Evolutionary conservation across 495 filamentous ascomycete genomes (phyloP), one percentile per base, ranked within the genome.

Genomic region (Aspergillus leporis): DNA sequence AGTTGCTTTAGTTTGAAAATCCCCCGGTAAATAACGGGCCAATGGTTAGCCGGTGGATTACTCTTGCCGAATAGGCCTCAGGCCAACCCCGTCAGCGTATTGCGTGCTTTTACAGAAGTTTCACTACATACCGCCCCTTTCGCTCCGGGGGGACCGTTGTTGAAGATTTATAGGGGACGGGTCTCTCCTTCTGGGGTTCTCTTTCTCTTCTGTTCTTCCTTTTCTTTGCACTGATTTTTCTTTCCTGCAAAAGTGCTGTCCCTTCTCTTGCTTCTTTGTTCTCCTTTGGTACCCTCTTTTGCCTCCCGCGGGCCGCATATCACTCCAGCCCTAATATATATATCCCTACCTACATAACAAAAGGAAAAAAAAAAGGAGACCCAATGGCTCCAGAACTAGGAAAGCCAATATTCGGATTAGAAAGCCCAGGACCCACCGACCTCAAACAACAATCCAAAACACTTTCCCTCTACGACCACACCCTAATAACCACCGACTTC

Each of bases 401-500:
- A 23, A 54, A 53, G n/a, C 53, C 51, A 2, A 18, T 53, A 2
- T 53, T 38, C 19, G n/a, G 10, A 2, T 3, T 8, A 43, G 23
- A 46, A 43, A 32, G 28, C 23, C n/a, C 50, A 52, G 57, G 21
- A 52, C 32, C 32, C 6, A 34, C 49, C 13, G 30, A 51, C 16
- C 9, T 34, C 28, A n/a, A 28, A 22, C 5, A 18, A 34, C 28
- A 8, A 4, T 9, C 30, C 49, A 34, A 28, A 14, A 51, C 22
- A 13, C 53, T 53, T 53, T 51, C 30, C 49, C 73, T 60, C 30
- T 64, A 64, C 51, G 66, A 70, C 55, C 72, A 77, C 28, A 67
- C 61, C 18, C 66, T 68, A 36, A 56, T 77, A 8, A 74, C 73
- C 12, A 52, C 63, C 6, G 72, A 76, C 56, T 70, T 67, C 18